Base-by-base conservation (phyloP, 768 basidiomycete genomes). In the Mycena galopus region DNA sequence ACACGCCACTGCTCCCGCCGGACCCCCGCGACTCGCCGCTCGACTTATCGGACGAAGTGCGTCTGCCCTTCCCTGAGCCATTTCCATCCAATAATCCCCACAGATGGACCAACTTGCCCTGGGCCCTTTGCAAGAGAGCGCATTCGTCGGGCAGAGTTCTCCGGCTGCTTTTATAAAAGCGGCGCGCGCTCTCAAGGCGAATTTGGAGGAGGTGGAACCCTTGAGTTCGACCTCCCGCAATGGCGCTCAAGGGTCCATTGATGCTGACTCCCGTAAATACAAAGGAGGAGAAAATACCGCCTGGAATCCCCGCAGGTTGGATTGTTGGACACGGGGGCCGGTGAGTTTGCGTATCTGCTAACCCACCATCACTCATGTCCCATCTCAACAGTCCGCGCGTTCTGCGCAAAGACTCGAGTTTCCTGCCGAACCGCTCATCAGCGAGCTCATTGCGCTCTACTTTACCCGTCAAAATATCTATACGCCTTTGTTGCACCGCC, bases 401-500 rank as follows among this genome's bases (percentile, higher is more conserved):
- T 25, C 50, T 0, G 16, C 50, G 33, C 21, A 14, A 1, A 37
- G 65, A 0, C 76, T 71, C 39, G 0, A 9, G 17, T 91, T 90
- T 73, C 91, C 91, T 0, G 83, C 87, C 2, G 67, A 80, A 1
- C 89, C 89, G 51, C 86, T 96, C 50, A 82, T 88, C 10, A 51
- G 71, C 9, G 51, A 73, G 0, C 85, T 96, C 51, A 81, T 94
- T 39, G 86, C 92, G 42, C 81, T 89, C n/a, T 96, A 92, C 76
- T 97, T 96, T 78, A 69, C 71, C 0, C 72, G 87, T 44, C 64
- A 86, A 68, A 93, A 95, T 76, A 70, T 86, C 23, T 83, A 87
- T 64, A 75, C 88, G 0, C 94, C 94, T 0, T 84, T 96, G 5
- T 84, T 97, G 6, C 94, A 96, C 73, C 87, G 91, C 4, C 90